Evolutionary conservation across 106 monocot genomes (phyloP), one percentile per base, ranked within the genome.

Genomic region (Dioscorea alata): DNA sequence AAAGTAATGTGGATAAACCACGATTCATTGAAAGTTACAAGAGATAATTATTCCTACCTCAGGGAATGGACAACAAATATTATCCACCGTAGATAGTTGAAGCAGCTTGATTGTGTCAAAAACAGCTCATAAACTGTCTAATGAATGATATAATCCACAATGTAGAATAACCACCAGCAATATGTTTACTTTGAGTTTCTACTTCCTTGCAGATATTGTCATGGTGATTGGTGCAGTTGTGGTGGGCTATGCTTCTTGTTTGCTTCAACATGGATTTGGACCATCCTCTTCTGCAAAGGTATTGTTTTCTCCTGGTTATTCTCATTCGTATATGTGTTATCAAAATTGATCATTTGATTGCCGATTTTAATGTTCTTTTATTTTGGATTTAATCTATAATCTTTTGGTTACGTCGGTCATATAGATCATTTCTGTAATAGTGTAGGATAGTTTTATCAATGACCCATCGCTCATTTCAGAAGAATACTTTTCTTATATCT

Each of bases 221-320:
- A 69, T 90, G 82, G 90, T 99, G 6, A 19, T 85, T 69, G 93
- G 99, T 75, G 99, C 93, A 62, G 77, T 99, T 12, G 64, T 99
- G 68, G 83, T 83, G 32, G 99, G 99, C 57, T 99, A 99, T 68
- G 49, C 85, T 19, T 99, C 81, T 28, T 89, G 89, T 60, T 71
- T 89, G 52, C 70, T 90, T 67, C 93, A 93, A 35, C 83, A 85
- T 67, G 92, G 93, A 60, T 81, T 82, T 75, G 79, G 85, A 57
- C 64, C 77, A 61, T 79, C 82, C 19, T 60, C 61, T 18, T 64
- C 71, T 51, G 28, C 65, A 31, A 90, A 87, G 76, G 72, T 67
- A 61, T 71, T 91, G 73, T 50, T 28, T 59, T 35, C 64, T 22
- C 5, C 10, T 42, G 42, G 10, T 42, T 42, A 10, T 42, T 42